Conservation (phyloP, 495 filamentous ascomycete genomes). For the Trichoderma reesei region DNA sequence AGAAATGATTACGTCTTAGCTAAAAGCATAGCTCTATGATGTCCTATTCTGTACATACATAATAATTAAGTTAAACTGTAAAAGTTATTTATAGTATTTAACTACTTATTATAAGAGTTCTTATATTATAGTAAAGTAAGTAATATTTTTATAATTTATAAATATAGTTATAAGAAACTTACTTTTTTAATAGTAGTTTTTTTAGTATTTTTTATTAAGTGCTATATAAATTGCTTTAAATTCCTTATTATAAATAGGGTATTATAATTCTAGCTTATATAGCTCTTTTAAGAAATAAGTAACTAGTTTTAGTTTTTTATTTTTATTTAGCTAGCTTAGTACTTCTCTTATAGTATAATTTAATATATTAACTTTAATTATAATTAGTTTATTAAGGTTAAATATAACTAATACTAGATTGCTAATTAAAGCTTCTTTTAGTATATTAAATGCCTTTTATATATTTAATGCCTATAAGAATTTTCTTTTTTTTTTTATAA, state of each 20-base stretch:
- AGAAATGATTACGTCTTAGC: no score
- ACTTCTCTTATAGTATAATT: neutral
- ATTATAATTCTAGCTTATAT: neutral
- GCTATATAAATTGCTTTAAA: neutral
- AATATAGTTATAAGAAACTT: neutral
- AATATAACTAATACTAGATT: neutral
- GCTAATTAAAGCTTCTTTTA: neutral
- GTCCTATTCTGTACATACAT: no score
- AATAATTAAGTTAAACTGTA: neutral
- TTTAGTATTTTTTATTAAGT: slow-evolving; percentile 9
- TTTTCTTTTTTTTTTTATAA: slow-evolving; percentile 4
- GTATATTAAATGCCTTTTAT: no score
- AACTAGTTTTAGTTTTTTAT: neutral
- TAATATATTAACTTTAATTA: neutral
- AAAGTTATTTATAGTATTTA: neutral
- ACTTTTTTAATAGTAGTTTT: neutral
- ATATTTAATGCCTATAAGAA: neutral
- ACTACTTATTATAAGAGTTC: neutral
- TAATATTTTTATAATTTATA: neutral
- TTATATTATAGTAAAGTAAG: neutral
- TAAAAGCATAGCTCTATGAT: no score
- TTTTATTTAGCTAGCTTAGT: neutral
- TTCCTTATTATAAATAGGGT: slow-evolving; percentile 2
- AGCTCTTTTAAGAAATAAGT: neutral
- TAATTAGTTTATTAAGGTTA: neutral